These are phyloP conservation scores for Manihot esculenta DNA, from an alignment of 441 rosid genomes.

Conservation along the genomic window DNA sequence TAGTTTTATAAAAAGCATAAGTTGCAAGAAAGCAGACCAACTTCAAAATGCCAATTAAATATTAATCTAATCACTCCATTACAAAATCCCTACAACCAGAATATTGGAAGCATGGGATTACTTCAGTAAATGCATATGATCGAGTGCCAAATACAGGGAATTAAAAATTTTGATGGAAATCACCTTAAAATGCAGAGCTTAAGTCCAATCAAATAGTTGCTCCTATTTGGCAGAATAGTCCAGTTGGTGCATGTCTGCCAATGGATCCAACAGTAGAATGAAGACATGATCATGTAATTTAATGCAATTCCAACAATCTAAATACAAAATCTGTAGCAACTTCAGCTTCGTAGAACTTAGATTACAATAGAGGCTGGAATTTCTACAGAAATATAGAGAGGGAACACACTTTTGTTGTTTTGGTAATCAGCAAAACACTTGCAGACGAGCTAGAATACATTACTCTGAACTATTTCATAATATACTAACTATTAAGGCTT, in stretches of 20 bases:
- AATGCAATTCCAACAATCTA: constrained; percentile 19
- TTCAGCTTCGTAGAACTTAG: not conserved
- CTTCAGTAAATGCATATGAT: not conserved
- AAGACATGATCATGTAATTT: constrained; percentile 9
- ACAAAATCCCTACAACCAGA: not conserved
- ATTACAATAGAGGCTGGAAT: not conserved
- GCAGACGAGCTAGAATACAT: not conserved
- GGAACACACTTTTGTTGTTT: not conserved
- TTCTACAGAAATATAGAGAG: not conserved
- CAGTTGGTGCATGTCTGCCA: constrained; percentile 18
- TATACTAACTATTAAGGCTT: too few relatives aligned
- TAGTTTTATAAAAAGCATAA: not conserved
- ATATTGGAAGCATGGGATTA: not conserved
- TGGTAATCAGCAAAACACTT: not conserved
- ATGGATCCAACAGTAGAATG: constrained; percentile 19
- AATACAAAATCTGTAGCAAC: not conserved
- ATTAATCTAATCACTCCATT: not conserved
- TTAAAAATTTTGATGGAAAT: constrained; percentile 14
- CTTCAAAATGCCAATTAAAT: constrained; percentile 2
- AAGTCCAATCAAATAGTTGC: constrained; percentile 16
- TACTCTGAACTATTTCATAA: not conserved
- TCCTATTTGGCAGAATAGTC: constrained; percentile 20
- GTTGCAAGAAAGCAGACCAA: not conserved
- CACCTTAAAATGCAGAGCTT: constrained; percentile 25
- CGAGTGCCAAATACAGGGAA: constrained; percentile 9